These are phyloP conservation scores for Fallopia convolvulus DNA, from an alignment of 148 eudicot genomes.

Conservation along the genomic window DNA sequence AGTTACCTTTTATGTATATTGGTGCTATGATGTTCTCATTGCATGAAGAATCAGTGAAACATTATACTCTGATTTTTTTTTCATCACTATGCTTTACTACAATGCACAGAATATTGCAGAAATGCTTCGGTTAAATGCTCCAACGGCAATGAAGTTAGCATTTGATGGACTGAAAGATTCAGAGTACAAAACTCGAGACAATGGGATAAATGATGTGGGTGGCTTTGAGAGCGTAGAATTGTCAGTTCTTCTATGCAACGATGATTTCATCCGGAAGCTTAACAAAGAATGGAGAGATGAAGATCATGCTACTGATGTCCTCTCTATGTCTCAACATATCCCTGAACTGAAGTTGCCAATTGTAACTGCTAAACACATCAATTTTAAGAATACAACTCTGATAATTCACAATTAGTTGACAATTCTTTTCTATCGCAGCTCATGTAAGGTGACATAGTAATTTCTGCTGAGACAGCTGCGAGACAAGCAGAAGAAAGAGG, in stretches of 20 bases:
- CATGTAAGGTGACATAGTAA: conserved; percentile 93
- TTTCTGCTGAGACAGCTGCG: conserved; percentile 92
- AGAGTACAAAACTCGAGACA: conserved; percentile 68
- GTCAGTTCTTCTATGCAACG: conserved; percentile 85
- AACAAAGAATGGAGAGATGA: conserved; percentile 96
- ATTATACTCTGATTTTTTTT: neutral
- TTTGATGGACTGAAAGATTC: conserved; percentile 56
- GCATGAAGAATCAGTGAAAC: neutral
- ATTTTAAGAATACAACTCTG: neutral
- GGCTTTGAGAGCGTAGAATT: conserved; percentile 65
- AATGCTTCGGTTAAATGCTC: conserved; percentile 74
- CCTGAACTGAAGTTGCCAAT: conserved; percentile 78
- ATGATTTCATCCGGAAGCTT: conserved; percentile 64
- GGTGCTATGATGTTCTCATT: neutral
- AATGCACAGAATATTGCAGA: conserved; percentile 66
- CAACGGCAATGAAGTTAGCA: conserved; percentile 84
- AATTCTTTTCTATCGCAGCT: conserved; percentile 48
- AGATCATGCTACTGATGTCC: conserved; percentile 94
- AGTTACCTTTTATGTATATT: neutral
- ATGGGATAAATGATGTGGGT: conserved; percentile 49
- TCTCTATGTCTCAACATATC: conserved; percentile 93
- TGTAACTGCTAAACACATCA: conserved; percentile 33
- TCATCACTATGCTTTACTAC: conserved; percentile 6
- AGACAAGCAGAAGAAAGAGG: conserved; percentile 94
- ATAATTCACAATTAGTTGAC: neutral